phyloP scores from a whole-genome alignment of 176 grass and related monocot genomes.

The Poa pratensis region DNA sequence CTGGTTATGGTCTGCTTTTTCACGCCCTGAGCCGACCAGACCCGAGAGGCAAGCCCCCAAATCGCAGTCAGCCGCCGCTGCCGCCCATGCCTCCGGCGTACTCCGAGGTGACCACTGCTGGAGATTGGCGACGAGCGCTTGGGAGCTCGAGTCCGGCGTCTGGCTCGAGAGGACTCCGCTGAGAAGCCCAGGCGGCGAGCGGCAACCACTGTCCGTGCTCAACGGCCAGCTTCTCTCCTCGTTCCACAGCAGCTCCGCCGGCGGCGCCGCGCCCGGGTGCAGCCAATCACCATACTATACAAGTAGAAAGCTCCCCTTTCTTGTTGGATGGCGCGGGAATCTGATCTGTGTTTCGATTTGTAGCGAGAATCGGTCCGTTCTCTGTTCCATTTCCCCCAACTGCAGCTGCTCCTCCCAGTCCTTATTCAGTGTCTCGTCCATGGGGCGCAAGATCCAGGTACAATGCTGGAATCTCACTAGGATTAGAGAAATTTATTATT shows the following conservation, averaged over 20 bases:
- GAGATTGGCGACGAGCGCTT: not conserved
- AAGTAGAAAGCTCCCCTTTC: not conserved
- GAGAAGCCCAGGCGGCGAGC: not conserved
- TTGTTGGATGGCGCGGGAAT: not conserved
- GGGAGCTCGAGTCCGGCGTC: not conserved
- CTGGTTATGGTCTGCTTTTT: not conserved
- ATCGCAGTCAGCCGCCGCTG: not conserved
- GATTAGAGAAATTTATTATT: not conserved
- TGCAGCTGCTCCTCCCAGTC: not conserved
- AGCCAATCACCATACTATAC: not conserved
- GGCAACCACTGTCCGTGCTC: not conserved
- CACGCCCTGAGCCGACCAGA: not conserved
- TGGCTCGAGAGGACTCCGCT: not conserved
- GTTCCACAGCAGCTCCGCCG: not conserved
- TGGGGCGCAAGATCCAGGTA: slow-evolving; percentile 5
- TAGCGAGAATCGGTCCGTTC: not conserved
- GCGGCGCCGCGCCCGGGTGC: not conserved
- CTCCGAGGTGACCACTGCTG: not conserved
- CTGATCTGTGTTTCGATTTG: not conserved
- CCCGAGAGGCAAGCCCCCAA: not conserved
- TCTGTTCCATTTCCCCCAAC: not conserved
- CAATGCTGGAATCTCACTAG: not conserved
- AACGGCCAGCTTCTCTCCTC: not conserved
- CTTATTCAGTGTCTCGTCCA: not conserved
- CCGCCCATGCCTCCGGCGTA: not conserved